phyloP scores from a whole-genome alignment of 257 asterid genomes.

The Ligustrum vulgare region DNA sequence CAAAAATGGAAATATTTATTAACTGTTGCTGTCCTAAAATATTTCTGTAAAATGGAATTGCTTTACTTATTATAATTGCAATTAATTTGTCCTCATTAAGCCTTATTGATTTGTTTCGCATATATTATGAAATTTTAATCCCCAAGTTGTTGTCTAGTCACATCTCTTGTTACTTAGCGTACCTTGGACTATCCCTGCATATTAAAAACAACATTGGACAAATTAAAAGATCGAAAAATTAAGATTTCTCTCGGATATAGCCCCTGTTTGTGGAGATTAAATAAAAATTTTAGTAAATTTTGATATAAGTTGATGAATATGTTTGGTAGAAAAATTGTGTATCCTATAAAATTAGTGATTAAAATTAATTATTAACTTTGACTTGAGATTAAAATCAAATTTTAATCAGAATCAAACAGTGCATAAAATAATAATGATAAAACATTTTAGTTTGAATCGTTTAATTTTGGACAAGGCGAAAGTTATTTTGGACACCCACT shows the following conservation, averaged over 20 bases:
- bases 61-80: conserved; percentile 1
- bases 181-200: not conserved
- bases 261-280: no score
- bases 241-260: not conserved
- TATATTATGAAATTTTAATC: not conserved
- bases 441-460: no score
- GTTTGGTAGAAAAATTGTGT: no score
- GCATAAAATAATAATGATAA: no score
- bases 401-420: no score
- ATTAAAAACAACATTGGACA: not conserved
- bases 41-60: not conserved
- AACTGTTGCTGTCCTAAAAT: not conserved
- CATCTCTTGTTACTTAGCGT: not conserved
- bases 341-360: not conserved
- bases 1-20: not conserved
- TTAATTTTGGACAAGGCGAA: no score
- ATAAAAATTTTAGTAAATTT: no score
- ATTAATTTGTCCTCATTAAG: not conserved
- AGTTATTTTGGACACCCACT: no score
- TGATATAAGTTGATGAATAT: no score
- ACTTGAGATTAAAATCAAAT: no score
- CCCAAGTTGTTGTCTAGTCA: not conserved
- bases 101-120: not conserved
- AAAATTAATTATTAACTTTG: no score
- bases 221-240: not conserved